Evolutionary conservation across 2,329 filamentous ascomycete genomes (phyloP).

Genomic region (Sporothrix brasiliensis): DNA sequence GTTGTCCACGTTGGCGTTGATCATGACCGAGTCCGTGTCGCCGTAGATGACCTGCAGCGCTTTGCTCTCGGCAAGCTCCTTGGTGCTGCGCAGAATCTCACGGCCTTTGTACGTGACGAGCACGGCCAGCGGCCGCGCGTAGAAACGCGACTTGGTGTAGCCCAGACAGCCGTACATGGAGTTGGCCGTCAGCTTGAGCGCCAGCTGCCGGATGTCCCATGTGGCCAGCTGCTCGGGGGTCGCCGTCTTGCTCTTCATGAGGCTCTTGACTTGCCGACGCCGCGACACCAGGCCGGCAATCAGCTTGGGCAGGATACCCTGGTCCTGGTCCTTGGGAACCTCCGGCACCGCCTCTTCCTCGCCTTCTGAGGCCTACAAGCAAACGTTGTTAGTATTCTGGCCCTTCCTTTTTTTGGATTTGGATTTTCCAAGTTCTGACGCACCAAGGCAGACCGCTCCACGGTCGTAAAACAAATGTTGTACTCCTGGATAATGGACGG

Average conservation of each 20-base stretch:
- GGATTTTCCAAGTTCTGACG: too few species aligned
- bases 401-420: too few species aligned
- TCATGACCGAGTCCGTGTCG: slow-evolving; percentile 99
- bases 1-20: slow-evolving; percentile 96
- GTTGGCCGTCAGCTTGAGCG: slow-evolving; percentile 95
- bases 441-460: slow-evolving; percentile 75
- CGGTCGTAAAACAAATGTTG: slow-evolving; percentile 99
- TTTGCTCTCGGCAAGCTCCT: slow-evolving; percentile 89
- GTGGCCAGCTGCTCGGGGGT: slow-evolving; percentile 84
- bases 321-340: slow-evolving; percentile 74
- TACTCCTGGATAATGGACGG: slow-evolving; percentile 99
- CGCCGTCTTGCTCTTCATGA: slow-evolving; percentile 93
- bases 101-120: slow-evolving; percentile 96
- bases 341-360: slow-evolving; percentile 89
- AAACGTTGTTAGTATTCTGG: too few species aligned
- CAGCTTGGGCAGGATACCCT: slow-evolving; percentile 84
- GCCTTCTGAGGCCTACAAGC: slow-evolving; percentile 45
- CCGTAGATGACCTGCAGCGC: slow-evolving; percentile 96
- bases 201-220: slow-evolving; percentile 98
- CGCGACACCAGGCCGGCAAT: slow-evolving; percentile 90
- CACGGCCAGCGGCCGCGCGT: slow-evolving; percentile 90
- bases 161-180: slow-evolving; percentile 99
- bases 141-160: slow-evolving; percentile 96
- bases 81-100: slow-evolving; percentile 94
- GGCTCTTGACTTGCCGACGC: slow-evolving; percentile 86